phyloP scores from a whole-genome alignment of 2,329 filamentous ascomycete genomes.

The Raffaelea albimanens region DNA sequence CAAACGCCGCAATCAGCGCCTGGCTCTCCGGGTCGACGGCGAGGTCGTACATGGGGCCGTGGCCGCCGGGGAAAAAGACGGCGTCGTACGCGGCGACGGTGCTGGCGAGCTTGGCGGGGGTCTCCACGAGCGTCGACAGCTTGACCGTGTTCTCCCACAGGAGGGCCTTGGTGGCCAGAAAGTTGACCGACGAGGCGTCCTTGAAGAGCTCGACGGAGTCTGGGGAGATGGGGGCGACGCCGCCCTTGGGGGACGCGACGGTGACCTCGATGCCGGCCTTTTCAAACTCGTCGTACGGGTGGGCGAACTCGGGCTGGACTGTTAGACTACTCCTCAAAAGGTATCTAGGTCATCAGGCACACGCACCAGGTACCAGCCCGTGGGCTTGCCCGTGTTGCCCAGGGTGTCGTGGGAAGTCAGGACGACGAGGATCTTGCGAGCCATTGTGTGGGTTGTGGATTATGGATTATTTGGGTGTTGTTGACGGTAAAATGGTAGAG shows the following conservation, averaged over 20 bases:
- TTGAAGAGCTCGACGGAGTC: slow-evolving; percentile 45
- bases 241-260: slow-evolving; percentile 54
- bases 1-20: slow-evolving; percentile 53
- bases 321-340: slow-evolving; percentile 2
- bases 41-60: slow-evolving; percentile 61
- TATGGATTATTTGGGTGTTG: neutral
- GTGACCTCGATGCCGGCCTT: slow-evolving; percentile 41
- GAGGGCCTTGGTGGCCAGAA: slow-evolving; percentile 43
- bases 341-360: no score
- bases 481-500: neutral
- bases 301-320: slow-evolving; percentile 49
- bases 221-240: slow-evolving; percentile 52
- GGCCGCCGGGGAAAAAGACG: slow-evolving; percentile 34
- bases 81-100: slow-evolving; percentile 18
- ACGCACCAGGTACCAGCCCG: slow-evolving; percentile 61
- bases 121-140: slow-evolving; percentile 45
- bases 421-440: slow-evolving; percentile 57
- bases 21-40: slow-evolving; percentile 46
- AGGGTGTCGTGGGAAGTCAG: slow-evolving; percentile 54
- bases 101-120: slow-evolving; percentile 13
- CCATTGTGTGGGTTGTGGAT: no score
- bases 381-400: slow-evolving; percentile 40
- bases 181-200: slow-evolving; percentile 43
- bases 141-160: slow-evolving; percentile 56
- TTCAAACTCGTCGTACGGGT: slow-evolving; percentile 50